These are phyloP conservation scores for Chlorophyllum brunneum DNA, from an alignment of 768 basidiomycete genomes.

Conservation along the genomic window DNA sequence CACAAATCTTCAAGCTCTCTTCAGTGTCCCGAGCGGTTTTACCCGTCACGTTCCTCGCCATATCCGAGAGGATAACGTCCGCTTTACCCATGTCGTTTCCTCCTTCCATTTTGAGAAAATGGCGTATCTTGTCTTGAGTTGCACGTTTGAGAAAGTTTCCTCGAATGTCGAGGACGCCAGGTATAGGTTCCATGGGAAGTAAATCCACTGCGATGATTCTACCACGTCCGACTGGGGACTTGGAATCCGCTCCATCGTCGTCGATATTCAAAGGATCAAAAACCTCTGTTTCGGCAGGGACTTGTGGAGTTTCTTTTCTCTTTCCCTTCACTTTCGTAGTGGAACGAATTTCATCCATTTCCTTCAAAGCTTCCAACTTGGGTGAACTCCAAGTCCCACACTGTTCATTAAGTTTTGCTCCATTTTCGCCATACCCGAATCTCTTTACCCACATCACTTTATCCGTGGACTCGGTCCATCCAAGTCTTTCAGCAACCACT, in stretches of 20 bases:
- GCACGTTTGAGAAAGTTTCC: slow-evolving; percentile 70
- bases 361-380: slow-evolving; percentile 1
- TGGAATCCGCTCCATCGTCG: slow-evolving; percentile 12
- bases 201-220: slow-evolving; percentile 80
- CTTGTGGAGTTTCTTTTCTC: neutral
- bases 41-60: slow-evolving; percentile 84
- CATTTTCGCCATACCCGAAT: slow-evolving; percentile 1
- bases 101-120: slow-evolving; percentile 22
- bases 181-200: slow-evolving; percentile 66
- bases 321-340: slow-evolving; percentile 5
- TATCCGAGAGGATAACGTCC: slow-evolving; percentile 85
- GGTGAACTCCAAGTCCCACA: slow-evolving; percentile 11
- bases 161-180: slow-evolving; percentile 67
- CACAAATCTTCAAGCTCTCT: slow-evolving; percentile 67
- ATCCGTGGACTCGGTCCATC: slow-evolving; percentile 33
- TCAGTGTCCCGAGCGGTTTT: slow-evolving; percentile 62
- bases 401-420: neutral
- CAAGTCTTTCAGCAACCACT: slow-evolving; percentile 64
- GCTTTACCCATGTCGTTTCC: slow-evolving; percentile 40
- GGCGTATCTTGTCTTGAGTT: slow-evolving; percentile 43
- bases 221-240: slow-evolving; percentile 27
- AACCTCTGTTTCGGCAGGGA: neutral
- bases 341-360: slow-evolving; percentile 12
- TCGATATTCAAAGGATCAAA: slow-evolving; percentile 46
- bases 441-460: slow-evolving; percentile 10